Percentiles rank a stretch among this genome's conserved stretches.
phyloP scores from a whole-genome alignment of 1,139 yeast species.

The Zygosaccharomyces pseudobailii region DNA sequence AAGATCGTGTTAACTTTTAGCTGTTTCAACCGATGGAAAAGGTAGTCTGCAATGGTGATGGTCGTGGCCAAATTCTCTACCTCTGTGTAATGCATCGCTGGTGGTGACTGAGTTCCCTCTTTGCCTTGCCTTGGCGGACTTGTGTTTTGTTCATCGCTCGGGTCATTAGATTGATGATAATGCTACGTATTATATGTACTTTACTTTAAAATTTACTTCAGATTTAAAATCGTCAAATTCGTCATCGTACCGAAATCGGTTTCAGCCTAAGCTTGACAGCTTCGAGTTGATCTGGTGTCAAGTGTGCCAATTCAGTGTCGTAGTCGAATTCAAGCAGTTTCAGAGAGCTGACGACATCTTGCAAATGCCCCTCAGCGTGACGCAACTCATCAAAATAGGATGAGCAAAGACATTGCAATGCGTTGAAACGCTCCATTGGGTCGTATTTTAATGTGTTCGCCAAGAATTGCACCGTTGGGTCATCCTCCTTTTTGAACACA shows the following conservation, averaged over 20 bases:
- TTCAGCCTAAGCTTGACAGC: conserved; percentile 22
- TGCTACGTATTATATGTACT: not conserved
- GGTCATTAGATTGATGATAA: not conserved
- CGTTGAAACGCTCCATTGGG: conserved; percentile 32
- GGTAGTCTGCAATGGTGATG: conserved; percentile 48
- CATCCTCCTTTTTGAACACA: conserved; percentile 59
- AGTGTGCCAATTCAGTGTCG: conserved; percentile 26
- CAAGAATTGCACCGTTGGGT: conserved; percentile 30
- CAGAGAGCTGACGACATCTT: conserved; percentile 22
- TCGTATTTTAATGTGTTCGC: conserved; percentile 32
- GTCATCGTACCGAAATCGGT: conserved; percentile 15
- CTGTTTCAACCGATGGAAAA: conserved; percentile 54
- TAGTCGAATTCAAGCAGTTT: conserved; percentile 26
- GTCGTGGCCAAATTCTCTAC: not conserved
- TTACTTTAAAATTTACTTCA: not conserved
- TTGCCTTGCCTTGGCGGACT: conserved; percentile 2
- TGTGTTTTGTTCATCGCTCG: conserved; percentile 15
- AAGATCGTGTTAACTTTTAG: conserved; percentile 51
- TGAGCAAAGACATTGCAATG: conserved; percentile 32
- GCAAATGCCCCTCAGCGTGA: conserved; percentile 21
- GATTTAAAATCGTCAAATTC: not conserved
- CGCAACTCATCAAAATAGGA: conserved; percentile 33
- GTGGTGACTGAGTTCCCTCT: conserved; percentile 11
- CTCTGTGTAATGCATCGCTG: not conserved
- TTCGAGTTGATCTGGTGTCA: conserved; percentile 24